Base-by-base conservation (phyloP, 768 basidiomycete species). In the Suillus subaureus region DNA sequence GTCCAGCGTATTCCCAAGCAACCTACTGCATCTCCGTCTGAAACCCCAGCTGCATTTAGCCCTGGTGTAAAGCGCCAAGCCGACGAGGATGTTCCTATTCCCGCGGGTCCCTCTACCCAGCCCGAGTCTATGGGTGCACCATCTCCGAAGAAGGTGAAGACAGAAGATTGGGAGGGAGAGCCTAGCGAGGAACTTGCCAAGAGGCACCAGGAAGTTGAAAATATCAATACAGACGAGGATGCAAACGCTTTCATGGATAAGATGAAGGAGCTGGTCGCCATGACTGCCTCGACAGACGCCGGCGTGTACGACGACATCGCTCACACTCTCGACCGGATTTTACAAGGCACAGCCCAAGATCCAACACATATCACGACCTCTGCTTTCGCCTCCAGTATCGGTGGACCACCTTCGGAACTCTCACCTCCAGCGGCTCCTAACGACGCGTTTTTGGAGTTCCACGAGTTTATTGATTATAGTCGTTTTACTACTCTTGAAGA, bases 391-490 rank as follows among this genome's bases (percentile, higher is more conserved):
- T 66, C 76, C 28, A 73, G 73, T 47, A 68, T 68, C 35, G 72
- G 70, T 31, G 77, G 71, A 72, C 79, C 68, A 42, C 73, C 72
- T 65, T 79, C 64, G 68, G 77, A 65, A 67, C 75, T 66, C 66
- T 81, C 66, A 67, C 81, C 63, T 70, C 81, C 64, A 63, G 73
- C 67, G 74, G 78, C 76, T 66, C 77, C 70, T 73, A 80, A 67
- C 68, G 75, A 72, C 51, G 73, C 73, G 2, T 70, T 79, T 16
- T 84, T 84, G 69, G 83, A 87, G 28, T 86, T 87, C 61, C 82
- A 83, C 60, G 84, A 88, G 70, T 88, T 85, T 70, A 84, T 93
- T 73, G 91, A 93, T 75, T 90, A 90, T 68, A 86, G 90, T 55
- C 83, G 82, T 8, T 89, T 84, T 68, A 80, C 81, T 61, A 81